A percentile compares a stretch with the other conserved stretches of the same genome.
Conservation (phyloP, 2,329 filamentous ascomycete species). For the Emmonsia crescens region DNA sequence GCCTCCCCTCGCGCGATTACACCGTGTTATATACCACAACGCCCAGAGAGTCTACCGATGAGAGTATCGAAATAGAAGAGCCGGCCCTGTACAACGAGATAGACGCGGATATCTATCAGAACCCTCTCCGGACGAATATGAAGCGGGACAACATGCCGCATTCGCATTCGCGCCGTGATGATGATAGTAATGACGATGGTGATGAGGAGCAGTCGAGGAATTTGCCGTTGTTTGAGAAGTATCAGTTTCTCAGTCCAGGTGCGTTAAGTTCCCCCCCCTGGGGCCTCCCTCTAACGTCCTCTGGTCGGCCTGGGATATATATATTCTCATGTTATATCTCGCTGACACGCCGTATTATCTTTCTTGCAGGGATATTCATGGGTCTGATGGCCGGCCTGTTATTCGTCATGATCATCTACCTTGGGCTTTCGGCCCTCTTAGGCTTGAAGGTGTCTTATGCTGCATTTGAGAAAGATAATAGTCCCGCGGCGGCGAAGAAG, state of each 20-base stretch:
- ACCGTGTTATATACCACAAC: slow-evolving; percentile 68
- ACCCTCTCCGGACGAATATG: slow-evolving; percentile 58
- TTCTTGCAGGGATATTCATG: slow-evolving; percentile 70
- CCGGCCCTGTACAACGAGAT: slow-evolving; percentile 48
- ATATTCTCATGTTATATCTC: not conserved
- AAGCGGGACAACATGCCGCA: slow-evolving; percentile 50
- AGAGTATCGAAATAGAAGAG: slow-evolving; percentile 17
- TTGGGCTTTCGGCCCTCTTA: slow-evolving; percentile 63
- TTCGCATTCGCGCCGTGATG: slow-evolving; percentile 21
- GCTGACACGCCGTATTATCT: not conserved
- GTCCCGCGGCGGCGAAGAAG: slow-evolving; percentile 77
- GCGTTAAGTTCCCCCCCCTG: slow-evolving; percentile 19
- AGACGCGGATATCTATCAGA: slow-evolving; percentile 46
- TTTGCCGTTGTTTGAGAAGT: slow-evolving; percentile 63
- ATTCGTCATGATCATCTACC: slow-evolving; percentile 64
- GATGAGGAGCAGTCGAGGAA: slow-evolving; percentile 20
- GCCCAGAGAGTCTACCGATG: slow-evolving; percentile 31
- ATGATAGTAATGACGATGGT: slow-evolving; percentile 33
- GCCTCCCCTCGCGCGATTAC: slow-evolving; percentile 44
- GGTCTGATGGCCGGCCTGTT: slow-evolving; percentile 59
- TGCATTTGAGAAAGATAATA: slow-evolving; percentile 94
- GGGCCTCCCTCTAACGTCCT: not conserved
- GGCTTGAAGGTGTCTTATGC: slow-evolving; percentile 85
- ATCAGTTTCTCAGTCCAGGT: slow-evolving; percentile 90
- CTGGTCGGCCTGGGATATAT: not conserved